These are phyloP conservation scores for Adansonia grandidieri DNA, from an alignment of 441 rosid species.

Conservation along the genomic window DNA sequence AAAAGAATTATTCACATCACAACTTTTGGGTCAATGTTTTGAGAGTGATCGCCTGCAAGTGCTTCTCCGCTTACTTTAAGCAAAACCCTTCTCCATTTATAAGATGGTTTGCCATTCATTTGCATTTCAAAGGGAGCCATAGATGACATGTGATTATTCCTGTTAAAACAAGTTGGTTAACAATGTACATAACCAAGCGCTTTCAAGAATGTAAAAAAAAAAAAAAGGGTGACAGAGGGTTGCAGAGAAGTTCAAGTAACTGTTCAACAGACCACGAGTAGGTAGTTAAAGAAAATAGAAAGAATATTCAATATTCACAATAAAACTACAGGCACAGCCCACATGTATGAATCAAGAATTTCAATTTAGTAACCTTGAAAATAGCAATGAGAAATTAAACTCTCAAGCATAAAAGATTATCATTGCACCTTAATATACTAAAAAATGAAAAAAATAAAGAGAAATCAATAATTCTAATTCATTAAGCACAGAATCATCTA, in stretches of 20 bases:
- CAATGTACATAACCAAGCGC: neutral
- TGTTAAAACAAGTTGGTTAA: constrained; percentile 35
- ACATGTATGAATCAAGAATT: constrained; percentile 19
- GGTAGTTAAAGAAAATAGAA: neutral
- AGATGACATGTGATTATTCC: constrained; percentile 59
- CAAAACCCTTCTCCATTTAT: constrained; percentile 87
- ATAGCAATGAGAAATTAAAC: neutral
- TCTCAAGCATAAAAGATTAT: constrained; percentile 8
- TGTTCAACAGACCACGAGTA: neutral
- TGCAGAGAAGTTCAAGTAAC: neutral
- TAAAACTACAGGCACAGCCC: neutral
- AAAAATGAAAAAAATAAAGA: neutral
- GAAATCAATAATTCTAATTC: neutral
- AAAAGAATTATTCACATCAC: constrained; percentile 8
- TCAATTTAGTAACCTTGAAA: neutral
- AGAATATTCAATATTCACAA: neutral
- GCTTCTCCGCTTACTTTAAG: constrained; percentile 98
- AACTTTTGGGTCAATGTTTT: constrained; percentile 93
- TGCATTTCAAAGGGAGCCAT: constrained; percentile 58
- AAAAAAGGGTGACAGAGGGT: neutral
- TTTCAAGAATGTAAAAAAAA: neutral
- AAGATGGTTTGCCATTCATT: constrained; percentile 51
- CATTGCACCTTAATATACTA: neutral
- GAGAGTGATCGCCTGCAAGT: constrained; percentile 80
- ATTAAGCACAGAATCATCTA: constrained; percentile 1